A percentile compares a stretch with the other conserved stretches of the same genome.
These are phyloP conservation scores for Artemisia argyi DNA, from an alignment of 129 eudicot species.

Conservation along the genomic window DNA sequence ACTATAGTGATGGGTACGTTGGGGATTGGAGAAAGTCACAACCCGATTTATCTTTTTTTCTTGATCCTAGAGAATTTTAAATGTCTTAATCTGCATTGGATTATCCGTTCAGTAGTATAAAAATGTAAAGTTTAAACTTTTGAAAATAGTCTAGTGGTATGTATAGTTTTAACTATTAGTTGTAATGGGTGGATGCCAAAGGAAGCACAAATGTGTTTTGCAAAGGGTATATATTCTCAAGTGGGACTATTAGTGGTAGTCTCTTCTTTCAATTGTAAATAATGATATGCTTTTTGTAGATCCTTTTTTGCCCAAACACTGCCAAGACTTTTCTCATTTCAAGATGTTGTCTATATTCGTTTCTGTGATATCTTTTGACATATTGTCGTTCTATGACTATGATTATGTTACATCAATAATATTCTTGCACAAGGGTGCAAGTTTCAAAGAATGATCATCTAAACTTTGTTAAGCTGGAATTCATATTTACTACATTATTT, in stretches of 20 bases:
- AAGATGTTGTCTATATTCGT: slow-evolving; percentile 23
- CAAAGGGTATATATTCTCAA: slow-evolving; percentile 32
- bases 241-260: slow-evolving; percentile 16
- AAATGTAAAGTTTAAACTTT: slow-evolving; percentile 12
- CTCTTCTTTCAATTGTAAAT: slow-evolving; percentile 25
- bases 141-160: slow-evolving; percentile 14
- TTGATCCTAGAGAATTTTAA: slow-evolving; percentile 93
- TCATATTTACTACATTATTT: neutral
- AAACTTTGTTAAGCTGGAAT: too few relatives aligned
- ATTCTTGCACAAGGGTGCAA: neutral
- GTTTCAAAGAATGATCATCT: neutral
- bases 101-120: neutral
- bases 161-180: neutral
- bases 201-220: slow-evolving; percentile 20
- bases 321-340: slow-evolving; percentile 6
- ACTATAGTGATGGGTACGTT: slow-evolving; percentile 72
- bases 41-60: slow-evolving; percentile 76
- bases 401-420: neutral
- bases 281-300: slow-evolving; percentile 28
- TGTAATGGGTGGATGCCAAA: slow-evolving; percentile 25
- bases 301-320: slow-evolving; percentile 31
- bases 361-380: neutral
- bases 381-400: neutral
- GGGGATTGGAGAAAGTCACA: slow-evolving; percentile 97
- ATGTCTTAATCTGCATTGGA: neutral